phyloP scores from a whole-genome alignment of 2,329 filamentous ascomycete species.

The Cucurbitaria berberidis region DNA sequence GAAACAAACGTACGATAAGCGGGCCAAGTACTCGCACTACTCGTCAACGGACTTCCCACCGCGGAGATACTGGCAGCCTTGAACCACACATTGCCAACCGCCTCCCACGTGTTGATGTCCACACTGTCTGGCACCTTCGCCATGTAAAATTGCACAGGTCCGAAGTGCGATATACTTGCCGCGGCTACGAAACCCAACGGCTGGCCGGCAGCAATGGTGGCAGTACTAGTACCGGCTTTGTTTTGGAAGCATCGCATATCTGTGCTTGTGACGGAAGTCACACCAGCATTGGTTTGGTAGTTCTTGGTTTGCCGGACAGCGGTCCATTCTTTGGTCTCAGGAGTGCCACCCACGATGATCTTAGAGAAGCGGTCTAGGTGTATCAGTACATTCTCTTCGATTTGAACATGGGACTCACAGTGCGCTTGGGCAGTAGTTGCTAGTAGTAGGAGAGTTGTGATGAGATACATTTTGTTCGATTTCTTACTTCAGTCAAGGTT shows the following conservation, averaged over 20 bases:
- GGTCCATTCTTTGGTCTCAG: conserved; percentile 52
- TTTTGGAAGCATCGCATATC: conserved; percentile 61
- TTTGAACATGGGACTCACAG: conserved; percentile 15
- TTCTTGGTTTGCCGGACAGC: conserved; percentile 58
- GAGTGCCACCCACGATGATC: conserved; percentile 26
- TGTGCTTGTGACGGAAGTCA: conserved; percentile 55
- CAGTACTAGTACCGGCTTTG: conserved; percentile 49
- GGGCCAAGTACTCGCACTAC: conserved; percentile 34
- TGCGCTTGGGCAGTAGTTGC: conserved; percentile 28
- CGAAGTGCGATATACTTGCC: conserved; percentile 57
- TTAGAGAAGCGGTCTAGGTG: conserved; percentile 33
- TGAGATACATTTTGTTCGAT: neutral
- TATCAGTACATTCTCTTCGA: neutral
- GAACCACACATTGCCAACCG: conserved; percentile 42
- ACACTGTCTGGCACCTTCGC: conserved; percentile 53
- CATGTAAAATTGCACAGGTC: conserved; percentile 62
- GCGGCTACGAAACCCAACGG: conserved; percentile 55
- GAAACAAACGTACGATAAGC: conserved; percentile 28
- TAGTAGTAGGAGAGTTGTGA: conserved; percentile 11
- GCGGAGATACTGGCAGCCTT: conserved; percentile 35
- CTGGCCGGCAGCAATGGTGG: conserved; percentile 54
- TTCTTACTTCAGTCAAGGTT: neutral
- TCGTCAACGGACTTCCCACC: conserved; percentile 29
- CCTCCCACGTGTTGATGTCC: conserved; percentile 37
- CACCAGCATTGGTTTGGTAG: conserved; percentile 58